Evolutionary conservation across 2,329 filamentous ascomycete genomes (phyloP).

Genomic region (Penicillium expansum): DNA sequence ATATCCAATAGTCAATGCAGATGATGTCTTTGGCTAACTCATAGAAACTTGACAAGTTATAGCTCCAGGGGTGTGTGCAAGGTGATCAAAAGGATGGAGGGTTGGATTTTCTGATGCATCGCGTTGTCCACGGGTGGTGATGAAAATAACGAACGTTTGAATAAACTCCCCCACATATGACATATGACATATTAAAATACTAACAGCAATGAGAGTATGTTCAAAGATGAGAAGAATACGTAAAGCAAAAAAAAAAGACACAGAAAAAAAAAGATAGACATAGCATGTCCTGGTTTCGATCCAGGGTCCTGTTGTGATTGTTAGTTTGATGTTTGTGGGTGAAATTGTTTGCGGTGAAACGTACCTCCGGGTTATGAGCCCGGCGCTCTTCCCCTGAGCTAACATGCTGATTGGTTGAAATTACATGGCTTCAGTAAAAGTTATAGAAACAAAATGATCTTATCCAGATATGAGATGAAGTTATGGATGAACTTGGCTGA

Average conservation of each 20-base stretch:
- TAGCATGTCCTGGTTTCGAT: slow-evolving; percentile 1
- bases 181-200: neutral
- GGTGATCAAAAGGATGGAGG: neutral
- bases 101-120: neutral
- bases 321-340: neutral
- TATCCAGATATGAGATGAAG: too few species aligned
- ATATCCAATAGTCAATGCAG: neutral
- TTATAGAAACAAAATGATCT: too few species aligned
- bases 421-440: accelerated
- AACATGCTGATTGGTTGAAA: slow-evolving; percentile 34
- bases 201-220: neutral
- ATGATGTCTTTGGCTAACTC: neutral
- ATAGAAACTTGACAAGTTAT: neutral
- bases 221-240: neutral
- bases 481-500: neutral
- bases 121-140: neutral
- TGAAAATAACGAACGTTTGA: neutral
- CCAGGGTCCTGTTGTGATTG: neutral
- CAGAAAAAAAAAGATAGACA: neutral
- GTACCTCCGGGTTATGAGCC: slow-evolving; percentile 48
- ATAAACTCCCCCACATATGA: neutral
- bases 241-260: neutral
- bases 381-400: slow-evolving; percentile 48
- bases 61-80: neutral
- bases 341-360: neutral